A percentile compares a stretch with the other conserved stretches of the same genome.
Evolutionary conservation across 2,329 filamentous ascomycete species (phyloP).

Genomic region (Colletotrichum cordylinicola): DNA sequence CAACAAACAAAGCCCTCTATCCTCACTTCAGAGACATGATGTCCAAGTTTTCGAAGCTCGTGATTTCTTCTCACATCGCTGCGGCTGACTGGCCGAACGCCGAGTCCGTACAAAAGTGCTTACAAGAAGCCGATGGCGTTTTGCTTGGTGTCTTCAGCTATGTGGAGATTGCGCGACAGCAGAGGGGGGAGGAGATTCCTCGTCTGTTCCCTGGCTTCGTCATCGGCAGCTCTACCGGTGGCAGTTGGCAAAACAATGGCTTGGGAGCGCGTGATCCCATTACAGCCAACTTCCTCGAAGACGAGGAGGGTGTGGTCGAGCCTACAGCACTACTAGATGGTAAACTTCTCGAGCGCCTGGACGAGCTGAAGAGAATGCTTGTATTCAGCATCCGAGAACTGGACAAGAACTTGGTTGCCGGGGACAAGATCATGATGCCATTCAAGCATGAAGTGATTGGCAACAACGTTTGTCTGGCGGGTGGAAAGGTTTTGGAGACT

Average conservation of each 20-base stretch:
- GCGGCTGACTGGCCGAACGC: conserved; percentile 94
- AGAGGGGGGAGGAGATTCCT: conserved; percentile 90
- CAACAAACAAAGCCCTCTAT: conserved; percentile 95
- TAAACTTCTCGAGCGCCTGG: conserved; percentile 80
- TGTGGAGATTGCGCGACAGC: conserved; percentile 92
- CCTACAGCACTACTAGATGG: conserved; percentile 78
- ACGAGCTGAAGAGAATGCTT: conserved; percentile 84
- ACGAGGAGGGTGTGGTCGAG: conserved; percentile 75
- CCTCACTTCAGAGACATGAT: conserved; percentile 99
- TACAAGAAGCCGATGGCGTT: conserved; percentile 97
- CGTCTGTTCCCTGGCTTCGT: conserved; percentile 95
- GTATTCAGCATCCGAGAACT: conserved; percentile 86
- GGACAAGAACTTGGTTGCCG: conserved; percentile 79
- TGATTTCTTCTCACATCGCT: conserved; percentile 96
- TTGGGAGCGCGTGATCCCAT: conserved; percentile 71
- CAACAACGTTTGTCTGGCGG: conserved; percentile 81
- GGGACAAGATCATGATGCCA: conserved; percentile 82
- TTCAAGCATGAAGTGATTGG: conserved; percentile 80
- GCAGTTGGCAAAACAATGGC: conserved; percentile 84
- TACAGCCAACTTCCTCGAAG: conserved; percentile 85
- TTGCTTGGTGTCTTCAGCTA: conserved; percentile 94
- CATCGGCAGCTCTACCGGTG: conserved; percentile 80
- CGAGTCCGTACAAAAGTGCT: conserved; percentile 92
- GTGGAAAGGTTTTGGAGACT: conserved; percentile 81
- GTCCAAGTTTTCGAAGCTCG: conserved; percentile 99